Percentiles rank a stretch among this genome's conserved stretches.
These are phyloP conservation scores for Exophiala sideris DNA, from an alignment of 2,329 filamentous ascomycete genomes.

Conservation along the genomic window DNA sequence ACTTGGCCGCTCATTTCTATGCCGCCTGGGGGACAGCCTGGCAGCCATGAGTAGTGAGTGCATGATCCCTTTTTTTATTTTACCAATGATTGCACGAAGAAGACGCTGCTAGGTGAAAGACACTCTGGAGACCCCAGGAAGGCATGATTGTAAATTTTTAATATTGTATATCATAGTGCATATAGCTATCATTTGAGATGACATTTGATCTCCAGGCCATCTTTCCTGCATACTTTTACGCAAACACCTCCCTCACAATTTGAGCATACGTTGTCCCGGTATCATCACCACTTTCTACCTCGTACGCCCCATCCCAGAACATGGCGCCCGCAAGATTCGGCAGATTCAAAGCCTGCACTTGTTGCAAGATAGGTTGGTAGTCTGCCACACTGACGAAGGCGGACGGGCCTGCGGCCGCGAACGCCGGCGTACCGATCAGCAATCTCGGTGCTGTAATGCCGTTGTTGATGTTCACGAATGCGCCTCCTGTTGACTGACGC, in stretches of 20 bases:
- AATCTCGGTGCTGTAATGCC: constrained; percentile 18
- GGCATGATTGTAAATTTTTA: too few species aligned
- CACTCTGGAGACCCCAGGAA: too few species aligned
- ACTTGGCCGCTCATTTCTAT: constrained; percentile 21
- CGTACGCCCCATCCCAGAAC: constrained; percentile 25
- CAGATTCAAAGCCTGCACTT: constrained; percentile 13
- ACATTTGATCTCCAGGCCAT: neutral
- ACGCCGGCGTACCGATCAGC: constrained; percentile 24
- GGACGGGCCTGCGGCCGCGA: constrained; percentile 5
- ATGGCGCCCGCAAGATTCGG: constrained; percentile 24
- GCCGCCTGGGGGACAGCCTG: constrained; percentile 10
- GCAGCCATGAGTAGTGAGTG: too few species aligned
- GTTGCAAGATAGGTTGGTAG: constrained; percentile 14
- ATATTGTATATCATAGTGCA: neutral
- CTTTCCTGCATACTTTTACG: neutral
- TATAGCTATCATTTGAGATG: neutral
- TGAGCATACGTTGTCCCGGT: constrained; percentile 14
- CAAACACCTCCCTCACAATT: constrained; percentile 18
- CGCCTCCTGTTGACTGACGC: neutral
- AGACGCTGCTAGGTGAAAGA: too few species aligned
- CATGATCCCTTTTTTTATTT: neutral
- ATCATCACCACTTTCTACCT: constrained; percentile 10
- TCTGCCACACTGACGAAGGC: constrained; percentile 12
- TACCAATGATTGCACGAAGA: neutral
- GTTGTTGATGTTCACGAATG: constrained; percentile 18